Conservation (phyloP, 371 early-diverging fungal species). For the Apophysomyces sp. region DNA sequence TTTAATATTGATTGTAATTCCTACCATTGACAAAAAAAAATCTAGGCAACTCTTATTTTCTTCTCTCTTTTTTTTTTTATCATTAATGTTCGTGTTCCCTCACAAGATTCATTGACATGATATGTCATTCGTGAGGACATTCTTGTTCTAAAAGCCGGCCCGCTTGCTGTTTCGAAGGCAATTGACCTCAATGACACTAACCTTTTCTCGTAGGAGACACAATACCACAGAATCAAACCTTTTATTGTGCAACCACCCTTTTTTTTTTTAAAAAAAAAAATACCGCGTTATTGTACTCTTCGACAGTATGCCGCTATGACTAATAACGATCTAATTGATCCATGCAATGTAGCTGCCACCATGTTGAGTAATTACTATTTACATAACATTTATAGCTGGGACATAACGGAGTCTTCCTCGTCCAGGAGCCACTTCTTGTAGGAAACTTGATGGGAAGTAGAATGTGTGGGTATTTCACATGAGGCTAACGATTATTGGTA, state of each 20-base stretch:
- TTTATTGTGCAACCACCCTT: background rate
- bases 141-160: background rate
- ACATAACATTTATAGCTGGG: no score
- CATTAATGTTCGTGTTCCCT: background rate
- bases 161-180: background rate
- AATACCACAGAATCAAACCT: background rate
- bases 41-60: no score
- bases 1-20: no score
- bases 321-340: background rate
- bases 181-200: background rate
- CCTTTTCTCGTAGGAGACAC: background rate
- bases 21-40: no score
- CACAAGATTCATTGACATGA: background rate
- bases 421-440: background rate
- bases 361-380: no score
- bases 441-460: background rate
- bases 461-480: conserved; percentile 1
- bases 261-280: background rate
- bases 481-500: conserved; percentile 1
- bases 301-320: background rate
- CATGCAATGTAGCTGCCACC: no score
- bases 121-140: background rate
- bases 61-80: no score
- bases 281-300: background rate
- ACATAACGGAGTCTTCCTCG: background rate